These are phyloP conservation scores for Priceomyces castillae DNA, from an alignment of 805 yeast genomes.

Conservation along the genomic window DNA sequence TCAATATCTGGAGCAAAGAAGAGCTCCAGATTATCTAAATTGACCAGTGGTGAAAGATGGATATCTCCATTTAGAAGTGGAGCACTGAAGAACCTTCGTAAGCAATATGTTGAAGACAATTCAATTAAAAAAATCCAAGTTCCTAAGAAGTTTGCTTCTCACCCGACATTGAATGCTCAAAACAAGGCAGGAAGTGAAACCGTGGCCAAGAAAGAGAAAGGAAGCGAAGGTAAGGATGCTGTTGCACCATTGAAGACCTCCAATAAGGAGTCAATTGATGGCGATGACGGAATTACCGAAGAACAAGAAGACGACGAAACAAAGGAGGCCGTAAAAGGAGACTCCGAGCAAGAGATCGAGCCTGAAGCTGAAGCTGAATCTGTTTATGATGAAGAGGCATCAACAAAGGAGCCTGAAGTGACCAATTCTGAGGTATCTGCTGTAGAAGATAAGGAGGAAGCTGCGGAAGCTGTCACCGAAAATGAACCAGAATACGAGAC, in stretches of 20 bases:
- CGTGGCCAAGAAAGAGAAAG: conserved; percentile 13
- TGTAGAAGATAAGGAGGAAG: conserved; percentile 6
- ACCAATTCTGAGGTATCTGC: too few relatives aligned
- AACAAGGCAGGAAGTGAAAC: conserved; percentile 15
- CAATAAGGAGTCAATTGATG: conserved; percentile 4
- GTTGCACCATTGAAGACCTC: conserved; percentile 11
- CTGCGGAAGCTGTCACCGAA: conserved; percentile 9
- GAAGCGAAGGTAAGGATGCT: conserved; percentile 46
- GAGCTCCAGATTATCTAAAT: conserved; percentile 22
- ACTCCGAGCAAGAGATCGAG: too few relatives aligned
- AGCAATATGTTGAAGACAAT: conserved; percentile 36
- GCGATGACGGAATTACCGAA: conserved; percentile 13
- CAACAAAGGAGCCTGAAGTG: conserved; percentile 10
- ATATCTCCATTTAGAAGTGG: conserved; percentile 40
- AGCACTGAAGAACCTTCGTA: conserved; percentile 26
- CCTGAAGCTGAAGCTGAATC: conserved; percentile 8
- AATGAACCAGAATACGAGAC: conserved; percentile 10
- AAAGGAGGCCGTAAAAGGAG: background rate
- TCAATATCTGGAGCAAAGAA: conserved; percentile 1
- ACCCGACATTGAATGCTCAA: conserved; percentile 37
- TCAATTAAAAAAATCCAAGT: conserved; percentile 31
- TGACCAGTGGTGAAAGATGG: conserved; percentile 33
- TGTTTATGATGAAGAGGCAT: conserved; percentile 13
- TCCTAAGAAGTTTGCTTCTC: conserved; percentile 39
- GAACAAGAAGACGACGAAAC: background rate